Percentiles rank a stretch among this genome's conserved stretches.
Conservation (phyloP, 106 monocot genomes). For the Dendrobium nobile region DNA sequence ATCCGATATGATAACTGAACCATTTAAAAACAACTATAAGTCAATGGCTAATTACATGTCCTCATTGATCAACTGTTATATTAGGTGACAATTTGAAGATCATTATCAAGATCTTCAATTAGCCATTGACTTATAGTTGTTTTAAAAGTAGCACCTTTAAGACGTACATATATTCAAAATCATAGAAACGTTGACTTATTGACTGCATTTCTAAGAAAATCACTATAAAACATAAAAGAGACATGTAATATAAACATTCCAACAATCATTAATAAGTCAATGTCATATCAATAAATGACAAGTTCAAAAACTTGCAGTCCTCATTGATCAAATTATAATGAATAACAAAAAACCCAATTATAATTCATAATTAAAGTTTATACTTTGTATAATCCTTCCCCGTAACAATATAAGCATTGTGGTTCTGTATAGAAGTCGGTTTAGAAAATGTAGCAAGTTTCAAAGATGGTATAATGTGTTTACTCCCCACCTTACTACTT, state of each 20-base stretch:
- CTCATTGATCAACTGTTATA: too few species aligned
- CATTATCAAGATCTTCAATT: too few species aligned
- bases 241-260: background rate
- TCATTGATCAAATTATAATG: background rate
- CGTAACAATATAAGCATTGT: too few species aligned
- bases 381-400: background rate
- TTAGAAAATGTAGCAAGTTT: background rate
- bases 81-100: too few species aligned
- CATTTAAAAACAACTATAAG: too few species aligned
- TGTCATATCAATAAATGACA: background rate
- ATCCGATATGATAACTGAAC: too few species aligned
- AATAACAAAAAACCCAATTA: background rate
- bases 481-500: background rate
- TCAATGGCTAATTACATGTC: too few species aligned
- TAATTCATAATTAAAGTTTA: background rate
- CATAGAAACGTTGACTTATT: background rate
- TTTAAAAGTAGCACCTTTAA: background rate
- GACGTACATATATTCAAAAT: background rate
- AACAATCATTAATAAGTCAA: background rate
- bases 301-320: background rate
- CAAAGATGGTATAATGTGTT: background rate
- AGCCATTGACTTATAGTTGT: too few species aligned
- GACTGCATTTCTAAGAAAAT: background rate
- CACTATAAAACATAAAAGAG: background rate
- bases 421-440: background rate